Percentiles rank a stretch among this genome's conserved stretches.
phyloP scores from a whole-genome alignment of 768 basidiomycete genomes.

The Nevesoporus exiguus region DNA sequence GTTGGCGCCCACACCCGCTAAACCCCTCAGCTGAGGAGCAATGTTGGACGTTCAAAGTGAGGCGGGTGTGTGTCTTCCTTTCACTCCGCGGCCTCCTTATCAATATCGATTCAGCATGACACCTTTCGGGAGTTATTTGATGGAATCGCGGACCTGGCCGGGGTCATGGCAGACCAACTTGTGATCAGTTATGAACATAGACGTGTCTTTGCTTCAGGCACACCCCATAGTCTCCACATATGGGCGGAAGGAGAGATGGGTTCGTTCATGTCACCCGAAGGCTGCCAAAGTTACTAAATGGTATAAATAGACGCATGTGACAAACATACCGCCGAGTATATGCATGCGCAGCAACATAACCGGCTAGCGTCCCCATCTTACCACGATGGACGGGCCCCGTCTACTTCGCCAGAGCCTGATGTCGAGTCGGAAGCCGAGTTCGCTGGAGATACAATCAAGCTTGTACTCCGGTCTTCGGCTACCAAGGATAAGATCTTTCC shows the following conservation, averaged over 20 bases:
- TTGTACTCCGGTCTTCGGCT: constrained; percentile 56
- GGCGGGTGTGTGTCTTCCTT: constrained; percentile 43
- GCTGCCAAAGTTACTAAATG: constrained; percentile 7
- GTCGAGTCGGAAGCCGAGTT: constrained; percentile 36
- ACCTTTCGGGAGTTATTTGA: constrained; percentile 64
- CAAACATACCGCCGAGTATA: constrained; percentile 57
- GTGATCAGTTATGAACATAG: constrained; percentile 59
- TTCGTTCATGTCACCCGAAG: constrained; percentile 30
- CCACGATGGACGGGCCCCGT: constrained; percentile 12
- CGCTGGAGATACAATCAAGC: constrained; percentile 53
- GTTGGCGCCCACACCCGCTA: constrained; percentile 65
- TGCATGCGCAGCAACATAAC: constrained; percentile 41
- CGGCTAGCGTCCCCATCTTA: constrained; percentile 23
- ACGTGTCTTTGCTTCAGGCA: constrained; percentile 66
- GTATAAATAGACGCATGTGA: constrained; percentile 58
- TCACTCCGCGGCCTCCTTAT: neutral
- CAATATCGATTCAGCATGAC: constrained; percentile 46
- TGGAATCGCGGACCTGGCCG: constrained; percentile 58
- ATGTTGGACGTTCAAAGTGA: constrained; percentile 53
- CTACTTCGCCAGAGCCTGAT: constrained; percentile 26
- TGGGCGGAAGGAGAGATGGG: constrained; percentile 69
- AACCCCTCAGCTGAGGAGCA: constrained; percentile 38
- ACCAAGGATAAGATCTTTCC: constrained; percentile 51
- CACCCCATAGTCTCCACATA: constrained; percentile 60
- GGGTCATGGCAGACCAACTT: constrained; percentile 47